Base-by-base conservation (phyloP, 768 basidiomycete genomes). In the Calvatia gigantea region DNA sequence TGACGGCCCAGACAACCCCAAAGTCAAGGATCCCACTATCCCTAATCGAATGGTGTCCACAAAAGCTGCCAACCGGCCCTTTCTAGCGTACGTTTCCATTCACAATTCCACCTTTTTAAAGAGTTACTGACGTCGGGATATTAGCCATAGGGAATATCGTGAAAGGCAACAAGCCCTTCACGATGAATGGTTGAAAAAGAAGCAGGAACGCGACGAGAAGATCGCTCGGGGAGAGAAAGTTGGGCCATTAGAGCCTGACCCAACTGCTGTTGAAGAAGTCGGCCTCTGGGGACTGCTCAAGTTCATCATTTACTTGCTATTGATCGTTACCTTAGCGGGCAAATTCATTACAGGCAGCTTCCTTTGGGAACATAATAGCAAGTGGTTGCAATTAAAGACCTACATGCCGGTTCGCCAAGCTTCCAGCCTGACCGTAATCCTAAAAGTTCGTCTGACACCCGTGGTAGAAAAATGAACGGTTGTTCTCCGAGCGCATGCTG, bases 261-360 rank as follows among this genome's bases (percentile, higher is more conserved):
- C 89, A 8, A 89, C 87, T 6, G 84, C 76, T 32, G 74, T 84
- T 56, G 74, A 75, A 57, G 87, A 89, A 70, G 78, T 92, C 42
- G 86, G 84, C 46, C 58, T 84, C 35, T 64, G 80, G 29, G 86
- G 82, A 21, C 65, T 92, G 44, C 69, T 92, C 65, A 91, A 88
- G 68, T 86, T 91, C 66, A 60, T 89, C 33, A 56, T 89, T 46
- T 80, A 82, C 60, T 48, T 81, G 2, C 50, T 84, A 19, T 61
- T 89, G 48, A 69, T 84, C 58, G 57, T 79, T 35, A 64, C 82
- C 1, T 73, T 91, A 28, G 79, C 85, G 32, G 87, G 93, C 51
- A 89, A 88, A 66, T 93, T 95, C 70, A 73, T 95, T 65, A 91
- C 91, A 0, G 90, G 87, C n/a, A 91, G 86, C 65, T 91, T 84